Conservation (phyloP, 768 basidiomycete species). For the Trametes villosa region DNA sequence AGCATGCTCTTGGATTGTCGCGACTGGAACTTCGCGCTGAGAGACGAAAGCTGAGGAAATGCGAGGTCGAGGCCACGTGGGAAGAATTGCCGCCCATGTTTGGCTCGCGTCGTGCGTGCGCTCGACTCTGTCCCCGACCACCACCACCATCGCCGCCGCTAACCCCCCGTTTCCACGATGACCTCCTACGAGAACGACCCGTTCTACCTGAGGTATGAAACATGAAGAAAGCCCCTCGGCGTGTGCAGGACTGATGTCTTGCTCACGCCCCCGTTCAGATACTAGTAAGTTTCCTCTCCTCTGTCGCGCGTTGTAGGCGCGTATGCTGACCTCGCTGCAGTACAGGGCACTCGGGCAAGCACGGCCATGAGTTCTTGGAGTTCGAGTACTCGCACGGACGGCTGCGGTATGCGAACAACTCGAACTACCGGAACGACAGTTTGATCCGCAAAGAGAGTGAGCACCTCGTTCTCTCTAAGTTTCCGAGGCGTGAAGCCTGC, state of each 20-base stretch:
- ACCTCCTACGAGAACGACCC: conserved; percentile 67
- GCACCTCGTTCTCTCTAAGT: conserved; percentile 36
- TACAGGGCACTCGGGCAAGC: conserved; percentile 98
- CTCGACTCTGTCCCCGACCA: conserved; percentile 8
- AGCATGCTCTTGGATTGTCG: too few species aligned
- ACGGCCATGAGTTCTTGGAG: conserved; percentile 97
- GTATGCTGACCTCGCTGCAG: conserved; percentile 51
- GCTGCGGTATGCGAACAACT: conserved; percentile 97
- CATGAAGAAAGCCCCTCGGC: conserved; percentile 37
- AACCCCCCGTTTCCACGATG: conserved; percentile 37
- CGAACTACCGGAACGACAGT: conserved; percentile 97
- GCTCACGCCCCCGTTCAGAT: conserved; percentile 42
- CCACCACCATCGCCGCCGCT: neutral
- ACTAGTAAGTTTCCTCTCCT: conserved; percentile 60
- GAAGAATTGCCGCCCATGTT: conserved; percentile 1
- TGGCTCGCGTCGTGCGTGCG: neutral
- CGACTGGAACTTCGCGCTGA: too few species aligned
- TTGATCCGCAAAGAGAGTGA: conserved; percentile 98
- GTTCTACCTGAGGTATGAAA: conserved; percentile 82
- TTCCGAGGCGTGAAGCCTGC: neutral
- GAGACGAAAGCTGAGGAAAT: neutral
- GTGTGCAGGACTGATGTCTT: conserved; percentile 29
- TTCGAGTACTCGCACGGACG: conserved; percentile 98
- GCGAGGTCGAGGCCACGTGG: neutral
- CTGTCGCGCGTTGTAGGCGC: neutral